Base-by-base conservation (phyloP, 2,329 filamentous ascomycete genomes). In the Trichocomaceae sp. region DNA sequence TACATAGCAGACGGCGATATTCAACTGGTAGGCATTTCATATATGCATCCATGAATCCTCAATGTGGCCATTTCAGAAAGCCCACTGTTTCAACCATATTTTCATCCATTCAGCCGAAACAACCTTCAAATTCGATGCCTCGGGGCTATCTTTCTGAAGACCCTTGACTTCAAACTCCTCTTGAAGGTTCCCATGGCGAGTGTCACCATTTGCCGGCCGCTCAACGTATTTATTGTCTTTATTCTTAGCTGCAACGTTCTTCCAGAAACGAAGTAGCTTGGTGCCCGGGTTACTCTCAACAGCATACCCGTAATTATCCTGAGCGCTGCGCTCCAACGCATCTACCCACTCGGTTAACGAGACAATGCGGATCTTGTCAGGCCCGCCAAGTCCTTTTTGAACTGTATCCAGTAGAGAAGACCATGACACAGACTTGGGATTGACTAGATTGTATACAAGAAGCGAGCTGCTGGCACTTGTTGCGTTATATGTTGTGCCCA, bases 401-500 rank as follows among this genome's bases (percentile, higher is more conserved):
- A 50, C 56, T 2, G 56, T 52, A 17, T 35, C 20, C 12, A 56
- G 44, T 13, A 58, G 35, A 41, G 15, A 13, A 44, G 52, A 39
- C 56, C 56, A 58, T 12, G 23, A 2, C 19, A 50, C 23, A 12
- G 26, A 20, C n/a, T 33, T 35, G 1, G 56, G 56, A 22, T 58
- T 58, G 15, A 58, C 56, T 13, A 58, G 44, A 23, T 58, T 58
- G n/a, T 58, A 58, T n/a, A 58, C 56, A 23, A 48, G 29, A 9
- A 48, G 45, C 12, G 19, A 22, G 19, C 23, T 31, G 8, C 9
- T 13, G 5, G 3, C 2, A n/a, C 26, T 12, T 3, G 41, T 13
- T 7, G 19, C 19, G 4, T 55, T 20, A 10, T 48, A 29, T 7
- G 37, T 49, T 10, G 44, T 35, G 17, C 29, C 20, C 2, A 55